phyloP scores from a whole-genome alignment of 2,329 filamentous ascomycete genomes.

The Colletotrichum gloeosporioides region DNA sequence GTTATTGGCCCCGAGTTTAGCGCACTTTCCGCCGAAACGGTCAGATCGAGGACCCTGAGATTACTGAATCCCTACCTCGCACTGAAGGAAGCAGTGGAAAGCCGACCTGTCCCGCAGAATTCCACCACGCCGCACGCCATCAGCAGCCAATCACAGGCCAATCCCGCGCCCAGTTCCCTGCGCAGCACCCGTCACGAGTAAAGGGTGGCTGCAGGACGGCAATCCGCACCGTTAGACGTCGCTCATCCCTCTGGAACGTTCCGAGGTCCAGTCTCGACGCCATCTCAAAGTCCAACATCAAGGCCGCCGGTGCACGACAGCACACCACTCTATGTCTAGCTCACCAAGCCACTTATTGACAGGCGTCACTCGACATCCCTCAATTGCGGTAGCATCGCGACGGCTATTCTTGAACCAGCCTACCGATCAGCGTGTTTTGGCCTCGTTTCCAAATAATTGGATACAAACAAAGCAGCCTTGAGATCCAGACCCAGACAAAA shows the following conservation, averaged over 20 bases:
- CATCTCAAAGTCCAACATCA: background rate
- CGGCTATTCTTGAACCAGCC: background rate
- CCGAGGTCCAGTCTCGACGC: background rate
- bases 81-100: background rate
- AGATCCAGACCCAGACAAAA: background rate
- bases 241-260: background rate
- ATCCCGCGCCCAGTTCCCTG: background rate
- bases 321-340: background rate
- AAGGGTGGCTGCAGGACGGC: background rate
- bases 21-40: slow-evolving; percentile 14
- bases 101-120: background rate
- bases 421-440: background rate
- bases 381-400: background rate
- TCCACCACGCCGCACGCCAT: background rate
- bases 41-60: slow-evolving; percentile 19
- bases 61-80: background rate
- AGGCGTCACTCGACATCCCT: background rate
- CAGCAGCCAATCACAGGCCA: background rate
- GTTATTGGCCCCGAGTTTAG: slow-evolving; percentile 7
- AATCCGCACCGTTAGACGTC: background rate
- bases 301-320: background rate
- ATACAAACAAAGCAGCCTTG: background rate
- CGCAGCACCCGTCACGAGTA: background rate
- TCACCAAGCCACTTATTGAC: background rate
- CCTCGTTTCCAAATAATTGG: slow-evolving; percentile 1